Conservation (phyloP, 768 basidiomycete species). For the Leccinum rimulosum region DNA sequence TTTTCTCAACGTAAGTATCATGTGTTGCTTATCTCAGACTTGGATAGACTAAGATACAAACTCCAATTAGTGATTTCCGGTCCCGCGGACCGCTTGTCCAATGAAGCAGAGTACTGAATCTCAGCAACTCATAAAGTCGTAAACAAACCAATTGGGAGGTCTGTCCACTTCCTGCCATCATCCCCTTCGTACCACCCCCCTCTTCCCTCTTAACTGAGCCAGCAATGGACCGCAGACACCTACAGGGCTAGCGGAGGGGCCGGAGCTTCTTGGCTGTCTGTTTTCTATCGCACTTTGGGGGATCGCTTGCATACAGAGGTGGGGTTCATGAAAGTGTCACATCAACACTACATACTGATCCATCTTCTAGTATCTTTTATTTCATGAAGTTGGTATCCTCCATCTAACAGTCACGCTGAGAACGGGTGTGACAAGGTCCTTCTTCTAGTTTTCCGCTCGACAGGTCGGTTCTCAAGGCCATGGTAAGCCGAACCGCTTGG, state of each 20-base stretch:
- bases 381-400: conserved; percentile 16
- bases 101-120: not conserved
- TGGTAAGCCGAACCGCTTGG: conserved; percentile 5
- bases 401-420: not conserved
- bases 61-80: not conserved
- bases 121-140: not conserved
- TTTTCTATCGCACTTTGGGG: conserved; percentile 25
- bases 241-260: conserved; percentile 8
- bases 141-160: not conserved
- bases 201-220: not conserved
- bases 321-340: conserved; percentile 1
- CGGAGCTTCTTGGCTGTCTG: conserved; percentile 15
- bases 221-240: not conserved
- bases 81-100: not conserved
- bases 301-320: conserved; percentile 23
- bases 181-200: not conserved
- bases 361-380: conserved; percentile 12
- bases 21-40: not conserved
- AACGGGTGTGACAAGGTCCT: not conserved
- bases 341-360: not conserved
- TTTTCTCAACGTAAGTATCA: not conserved
- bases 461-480: not conserved
- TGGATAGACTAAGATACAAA: not conserved
- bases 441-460: conserved; percentile 10
- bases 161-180: not conserved